Evolutionary conservation across 441 rosid species (phyloP).

Genomic region (Arabidopsis lyrata): DNA sequence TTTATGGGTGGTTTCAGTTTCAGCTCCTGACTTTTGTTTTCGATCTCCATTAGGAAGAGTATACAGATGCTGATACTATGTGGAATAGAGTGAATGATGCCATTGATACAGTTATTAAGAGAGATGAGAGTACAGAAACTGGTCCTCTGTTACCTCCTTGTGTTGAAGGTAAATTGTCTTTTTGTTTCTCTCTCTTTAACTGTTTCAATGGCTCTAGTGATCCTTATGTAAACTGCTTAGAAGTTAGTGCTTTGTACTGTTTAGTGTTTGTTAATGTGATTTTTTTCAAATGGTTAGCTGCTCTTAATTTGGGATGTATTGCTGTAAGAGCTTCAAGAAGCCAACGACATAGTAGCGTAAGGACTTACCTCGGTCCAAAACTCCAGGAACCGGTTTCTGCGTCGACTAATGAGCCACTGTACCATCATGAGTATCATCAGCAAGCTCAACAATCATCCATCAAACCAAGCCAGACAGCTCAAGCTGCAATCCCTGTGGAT

Average conservation of each 20-base stretch:
- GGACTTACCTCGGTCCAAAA: conserved; percentile 81
- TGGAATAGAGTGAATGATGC: conserved; percentile 96
- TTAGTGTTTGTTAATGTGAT: conserved; percentile 4
- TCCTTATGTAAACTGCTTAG: conserved; percentile 5
- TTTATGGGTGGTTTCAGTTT: conserved; percentile 16
- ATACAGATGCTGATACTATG: conserved; percentile 70
- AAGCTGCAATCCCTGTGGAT: conserved; percentile 20
- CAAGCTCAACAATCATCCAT: conserved; percentile 36
- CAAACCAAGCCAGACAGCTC: conserved; percentile 26
- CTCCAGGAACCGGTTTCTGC: conserved; percentile 58
- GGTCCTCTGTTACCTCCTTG: conserved; percentile 96
- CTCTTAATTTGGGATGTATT: conserved; percentile 92
- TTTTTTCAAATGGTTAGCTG: conserved; percentile 63
- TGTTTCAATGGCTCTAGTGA: not conserved
- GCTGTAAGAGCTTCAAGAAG: conserved; percentile 97
- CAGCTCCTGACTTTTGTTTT: conserved; percentile 27
- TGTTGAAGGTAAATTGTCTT: conserved; percentile 76
- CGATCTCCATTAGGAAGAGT: conserved; percentile 70
- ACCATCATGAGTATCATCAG: conserved; percentile 40
- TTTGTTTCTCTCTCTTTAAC: not conserved
- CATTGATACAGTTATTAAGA: conserved; percentile 80
- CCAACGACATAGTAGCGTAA: conserved; percentile 82
- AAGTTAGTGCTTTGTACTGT: not conserved
- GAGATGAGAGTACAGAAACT: conserved; percentile 85
- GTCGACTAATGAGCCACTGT: conserved; percentile 43